Percentiles rank a stretch among this genome's conserved stretches.
These are phyloP conservation scores for Onygena corvina DNA, from an alignment of 2,329 filamentous ascomycete species.

Conservation along the genomic window DNA sequence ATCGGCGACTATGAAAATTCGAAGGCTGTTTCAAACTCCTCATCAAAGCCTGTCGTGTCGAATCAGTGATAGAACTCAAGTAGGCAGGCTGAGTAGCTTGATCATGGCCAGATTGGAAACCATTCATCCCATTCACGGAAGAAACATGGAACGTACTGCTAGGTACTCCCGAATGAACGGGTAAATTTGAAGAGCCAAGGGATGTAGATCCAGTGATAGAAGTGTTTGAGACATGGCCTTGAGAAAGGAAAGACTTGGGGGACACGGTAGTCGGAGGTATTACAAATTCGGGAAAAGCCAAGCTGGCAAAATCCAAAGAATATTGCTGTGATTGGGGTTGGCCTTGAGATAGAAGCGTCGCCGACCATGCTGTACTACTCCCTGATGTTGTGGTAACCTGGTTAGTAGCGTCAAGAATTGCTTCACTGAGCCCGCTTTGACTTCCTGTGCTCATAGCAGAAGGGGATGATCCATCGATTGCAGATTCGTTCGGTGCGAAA, in stretches of 20 bases:
- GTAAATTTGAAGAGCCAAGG: constrained; percentile 61
- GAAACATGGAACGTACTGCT: constrained; percentile 35
- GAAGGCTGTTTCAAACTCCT: constrained; percentile 47
- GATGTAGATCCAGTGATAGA: constrained; percentile 70
- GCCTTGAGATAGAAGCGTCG: constrained; percentile 56
- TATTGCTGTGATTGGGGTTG: constrained; percentile 56
- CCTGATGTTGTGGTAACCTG: constrained; percentile 45
- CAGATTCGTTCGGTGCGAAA: constrained; percentile 61
- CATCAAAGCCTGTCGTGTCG: constrained; percentile 51
- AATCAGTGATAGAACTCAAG: constrained; percentile 54
- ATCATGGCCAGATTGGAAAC: constrained; percentile 1
- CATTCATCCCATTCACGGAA: background rate
- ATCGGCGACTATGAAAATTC: constrained; percentile 45
- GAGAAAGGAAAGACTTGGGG: constrained; percentile 60
- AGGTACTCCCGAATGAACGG: constrained; percentile 53
- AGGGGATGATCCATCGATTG: constrained; percentile 84
- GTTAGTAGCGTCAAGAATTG: constrained; percentile 69
- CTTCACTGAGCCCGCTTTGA: constrained; percentile 79
- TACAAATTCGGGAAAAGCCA: constrained; percentile 61
- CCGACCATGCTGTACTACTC: constrained; percentile 51
- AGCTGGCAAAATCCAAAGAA: constrained; percentile 52
- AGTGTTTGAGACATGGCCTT: constrained; percentile 55
- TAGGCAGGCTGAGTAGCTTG: constrained; percentile 24
- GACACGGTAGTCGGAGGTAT: constrained; percentile 61
- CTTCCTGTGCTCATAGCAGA: constrained; percentile 93